Conservation (phyloP, 2,329 filamentous ascomycete species). For the Sarocladium kiliense region DNA sequence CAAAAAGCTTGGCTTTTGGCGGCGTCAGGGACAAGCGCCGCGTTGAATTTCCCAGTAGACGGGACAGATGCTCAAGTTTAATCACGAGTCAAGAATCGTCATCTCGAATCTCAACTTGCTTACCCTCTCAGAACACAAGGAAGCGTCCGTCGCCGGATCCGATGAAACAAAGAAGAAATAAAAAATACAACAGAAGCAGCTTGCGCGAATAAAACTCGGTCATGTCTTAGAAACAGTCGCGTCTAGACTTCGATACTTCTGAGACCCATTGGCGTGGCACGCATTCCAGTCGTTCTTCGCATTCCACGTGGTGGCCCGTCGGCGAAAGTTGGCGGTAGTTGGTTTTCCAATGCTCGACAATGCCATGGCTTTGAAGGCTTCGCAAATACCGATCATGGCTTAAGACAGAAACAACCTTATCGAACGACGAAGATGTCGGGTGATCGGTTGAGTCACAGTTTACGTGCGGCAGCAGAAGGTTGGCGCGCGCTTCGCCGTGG, state of each 20-base stretch:
- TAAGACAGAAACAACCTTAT: no score
- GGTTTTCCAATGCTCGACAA: no score
- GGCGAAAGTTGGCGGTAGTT: not conserved
- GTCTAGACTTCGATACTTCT: slow-evolving; percentile 2
- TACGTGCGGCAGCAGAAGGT: no score
- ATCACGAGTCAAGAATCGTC: not conserved
- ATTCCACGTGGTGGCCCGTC: slow-evolving; percentile 4
- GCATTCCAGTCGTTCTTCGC: slow-evolving; percentile 3
- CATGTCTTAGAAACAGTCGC: not conserved
- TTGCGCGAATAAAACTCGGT: not conserved
- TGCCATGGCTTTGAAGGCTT: no score
- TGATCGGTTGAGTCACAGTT: no score
- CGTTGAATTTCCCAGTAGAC: not conserved
- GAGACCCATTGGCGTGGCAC: not conserved
- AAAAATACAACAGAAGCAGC: not conserved
- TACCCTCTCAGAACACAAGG: no score
- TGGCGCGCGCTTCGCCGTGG: no score
- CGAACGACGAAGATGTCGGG: no score
- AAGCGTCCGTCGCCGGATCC: no score
- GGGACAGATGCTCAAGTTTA: not conserved
- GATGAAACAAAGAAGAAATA: not conserved
- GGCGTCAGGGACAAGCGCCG: not conserved
- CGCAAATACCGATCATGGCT: no score
- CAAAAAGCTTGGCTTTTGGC: not conserved
- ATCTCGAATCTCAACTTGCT: no score